Base-by-base conservation (phyloP, 2,329 filamentous ascomycete species). In the Curvularia verruculosa region DNA sequence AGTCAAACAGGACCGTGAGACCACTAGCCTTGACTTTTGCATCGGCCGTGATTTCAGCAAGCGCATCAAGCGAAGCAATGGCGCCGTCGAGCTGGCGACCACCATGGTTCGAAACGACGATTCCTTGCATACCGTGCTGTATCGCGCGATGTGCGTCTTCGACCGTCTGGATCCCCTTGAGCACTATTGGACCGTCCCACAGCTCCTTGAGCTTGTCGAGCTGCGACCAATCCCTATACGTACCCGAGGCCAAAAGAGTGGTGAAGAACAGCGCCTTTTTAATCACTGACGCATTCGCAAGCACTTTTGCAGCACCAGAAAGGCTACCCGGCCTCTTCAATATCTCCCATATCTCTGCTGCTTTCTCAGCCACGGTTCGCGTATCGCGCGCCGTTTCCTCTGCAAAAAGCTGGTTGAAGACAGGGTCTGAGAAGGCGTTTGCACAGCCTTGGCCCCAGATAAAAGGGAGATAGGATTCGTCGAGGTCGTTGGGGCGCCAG, bases 401-500 rank as follows among this genome's bases (percentile, higher is more conserved):
- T n/a, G 69, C 70, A 37, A 69, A 76, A 61, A 74, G 67, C 23
- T 61, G 60, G 31, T 74, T 67, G 64, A 77, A 78, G 4, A 71
- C 73, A 0, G 75, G 73, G 54, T 78, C 75, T 0, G 72, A 72
- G 51, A 78, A 73, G 5, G 65, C 72, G 7, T 76, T 60, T 47
- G 76, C 69, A 34, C 69, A 72, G 13, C 75, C 75, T 55, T 73
- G 67, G 13, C 74, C 73, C 28, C 77, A 80, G 26, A 86, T 75
- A 61, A 90, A 89, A 0, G 87, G 84, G 0, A 86, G 66, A 65
- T 85, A 89, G 0, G 80, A 84, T 13, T 82, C 81, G 61, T 90
- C 88, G 4, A 91, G 81, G 67, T 91, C 89, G 0, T 79, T 81
- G 0, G 88, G 89, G 36, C 89, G 80, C 88, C 89, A 92, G 0